Percentiles rank a stretch among this genome's conserved stretches.
Evolutionary conservation across 352 stramenopile species (phyloP).

Genomic region (Pilasporangium apinafurcum): DNA sequence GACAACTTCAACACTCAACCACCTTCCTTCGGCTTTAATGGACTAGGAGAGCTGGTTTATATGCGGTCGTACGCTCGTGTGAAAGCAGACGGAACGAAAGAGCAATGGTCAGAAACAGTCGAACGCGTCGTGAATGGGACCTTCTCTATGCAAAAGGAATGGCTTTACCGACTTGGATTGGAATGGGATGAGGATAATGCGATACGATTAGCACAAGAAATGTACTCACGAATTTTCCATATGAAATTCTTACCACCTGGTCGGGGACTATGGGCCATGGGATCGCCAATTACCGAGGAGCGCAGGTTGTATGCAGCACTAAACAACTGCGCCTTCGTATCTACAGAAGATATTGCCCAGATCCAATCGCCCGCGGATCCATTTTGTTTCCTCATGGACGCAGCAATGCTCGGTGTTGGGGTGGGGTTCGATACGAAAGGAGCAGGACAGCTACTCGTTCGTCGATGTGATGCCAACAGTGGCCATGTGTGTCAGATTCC

Average conservation of each 20-base stretch:
- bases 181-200: slow-evolving; percentile 63
- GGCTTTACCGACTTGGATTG: slow-evolving; percentile 38
- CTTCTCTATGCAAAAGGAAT: slow-evolving; percentile 91
- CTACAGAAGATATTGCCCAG: slow-evolving; percentile 65
- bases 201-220: slow-evolving; percentile 70
- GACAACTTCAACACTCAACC: slow-evolving; percentile 30
- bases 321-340: slow-evolving; percentile 94
- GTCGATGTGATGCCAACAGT: slow-evolving; percentile 13
- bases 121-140: slow-evolving; percentile 92
- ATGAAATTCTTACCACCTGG: slow-evolving; percentile 94
- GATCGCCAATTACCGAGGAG: slow-evolving; percentile 86
- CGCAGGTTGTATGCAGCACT: slow-evolving; percentile 82
- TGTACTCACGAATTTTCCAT: slow-evolving; percentile 90
- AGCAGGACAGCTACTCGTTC: slow-evolving; percentile 48
- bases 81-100: slow-evolving; percentile 70
- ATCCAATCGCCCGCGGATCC: slow-evolving; percentile 57
- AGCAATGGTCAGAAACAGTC: slow-evolving; percentile 90
- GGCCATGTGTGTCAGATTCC: slow-evolving; percentile 25
- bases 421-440: slow-evolving; percentile 93
- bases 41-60: slow-evolving; percentile 91
- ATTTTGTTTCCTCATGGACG: slow-evolving; percentile 95
- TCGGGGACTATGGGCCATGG: slow-evolving; percentile 92
- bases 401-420: slow-evolving; percentile 91
- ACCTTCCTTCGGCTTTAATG: slow-evolving; percentile 92
- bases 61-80: slow-evolving; percentile 88